Conservation (phyloP, 257 asterid species). For the Leptodermis oblonga region DNA sequence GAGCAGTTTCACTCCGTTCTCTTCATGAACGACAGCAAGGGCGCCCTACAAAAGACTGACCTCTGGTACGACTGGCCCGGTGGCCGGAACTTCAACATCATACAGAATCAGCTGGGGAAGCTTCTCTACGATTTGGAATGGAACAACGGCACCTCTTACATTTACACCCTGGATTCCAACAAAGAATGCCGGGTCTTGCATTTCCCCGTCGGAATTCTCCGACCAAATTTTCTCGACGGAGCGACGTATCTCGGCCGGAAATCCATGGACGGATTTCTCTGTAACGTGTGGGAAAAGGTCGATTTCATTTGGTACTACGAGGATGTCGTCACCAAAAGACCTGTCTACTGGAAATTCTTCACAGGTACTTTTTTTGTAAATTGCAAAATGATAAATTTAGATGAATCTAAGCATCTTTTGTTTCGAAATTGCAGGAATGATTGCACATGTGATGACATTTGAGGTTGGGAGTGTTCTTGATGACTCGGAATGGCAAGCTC, state of each 20-base stretch:
- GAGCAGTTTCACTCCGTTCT: slow-evolving; percentile 70
- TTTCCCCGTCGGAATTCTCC: slow-evolving; percentile 55
- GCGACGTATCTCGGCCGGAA: slow-evolving; percentile 54
- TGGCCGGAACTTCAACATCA: slow-evolving; percentile 67
- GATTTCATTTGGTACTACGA: slow-evolving; percentile 71
- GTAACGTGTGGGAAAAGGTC: slow-evolving; percentile 74
- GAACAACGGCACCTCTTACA: slow-evolving; percentile 63
- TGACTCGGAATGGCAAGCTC: slow-evolving; percentile 80
- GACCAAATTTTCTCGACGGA: slow-evolving; percentile 62
- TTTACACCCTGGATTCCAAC: slow-evolving; percentile 47
- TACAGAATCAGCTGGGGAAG: slow-evolving; percentile 57
- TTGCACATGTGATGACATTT: slow-evolving; percentile 65
- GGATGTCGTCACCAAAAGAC: slow-evolving; percentile 55
- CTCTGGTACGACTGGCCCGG: slow-evolving; percentile 74
- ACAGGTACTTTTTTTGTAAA: slow-evolving; percentile 38
- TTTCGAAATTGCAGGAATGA: slow-evolving; percentile 57
- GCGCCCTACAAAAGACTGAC: slow-evolving; percentile 39
- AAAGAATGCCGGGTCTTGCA: slow-evolving; percentile 39
- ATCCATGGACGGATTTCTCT: slow-evolving; percentile 55
- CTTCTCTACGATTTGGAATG: slow-evolving; percentile 58
- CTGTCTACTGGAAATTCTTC: slow-evolving; percentile 63
- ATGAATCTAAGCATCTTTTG: too few relatives aligned
- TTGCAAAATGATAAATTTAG: too few relatives aligned
- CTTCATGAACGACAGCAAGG: slow-evolving; percentile 39
- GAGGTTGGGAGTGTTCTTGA: slow-evolving; percentile 73